Base-by-base conservation (phyloP, 1,139 yeast genomes). In the Hanseniaspora sp. region DNA sequence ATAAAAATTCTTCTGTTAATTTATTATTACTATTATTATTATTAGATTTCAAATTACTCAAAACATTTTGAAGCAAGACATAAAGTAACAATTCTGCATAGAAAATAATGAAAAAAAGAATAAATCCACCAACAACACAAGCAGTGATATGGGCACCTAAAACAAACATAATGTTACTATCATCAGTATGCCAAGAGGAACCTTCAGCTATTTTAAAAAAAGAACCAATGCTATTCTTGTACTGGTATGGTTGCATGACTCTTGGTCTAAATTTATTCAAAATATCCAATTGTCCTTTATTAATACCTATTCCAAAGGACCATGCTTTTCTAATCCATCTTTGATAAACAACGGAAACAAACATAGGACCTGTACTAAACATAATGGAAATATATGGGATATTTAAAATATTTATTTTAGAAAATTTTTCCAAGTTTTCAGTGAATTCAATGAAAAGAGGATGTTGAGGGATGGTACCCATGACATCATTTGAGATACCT, bases 301-400 rank as follows among this genome's bases (percentile, higher is more conserved):
- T 51, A 12, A 51, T 15, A 11, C 45, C 45, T 9, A 44, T n/a
- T 8, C 48, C 48, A 34, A 38, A 51, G 2, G 54, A 38, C 54
- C 54, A 51, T 5, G 49, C 28, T 12, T 37, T 51, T 33, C 48
- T 53, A 11, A 53, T 41, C 1, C 85, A 79, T 60, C 95, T 75
- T 68, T 82, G 83, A 69, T 85, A 88, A 61, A 88, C 75, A 46
- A 86, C 90, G 13, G 94, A 83, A 48, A 88, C 73, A 65, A 86
- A 87, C 57, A 88, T 71, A 0, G 97, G 96, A 5, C 97, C 97
- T 0, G 97, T 90, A 15, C 95, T 82, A 64, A 80, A 85, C 96
- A 88, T 88, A 67, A 88, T 87, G 41, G 96, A 88, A 58, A 88
- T 73, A 69, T 88, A 88, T 15, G 96, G 95, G 30, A 86, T 79